Base-by-base conservation (phyloP, 2,329 filamentous ascomycete genomes). In the Chaetomium sp. region DNA sequence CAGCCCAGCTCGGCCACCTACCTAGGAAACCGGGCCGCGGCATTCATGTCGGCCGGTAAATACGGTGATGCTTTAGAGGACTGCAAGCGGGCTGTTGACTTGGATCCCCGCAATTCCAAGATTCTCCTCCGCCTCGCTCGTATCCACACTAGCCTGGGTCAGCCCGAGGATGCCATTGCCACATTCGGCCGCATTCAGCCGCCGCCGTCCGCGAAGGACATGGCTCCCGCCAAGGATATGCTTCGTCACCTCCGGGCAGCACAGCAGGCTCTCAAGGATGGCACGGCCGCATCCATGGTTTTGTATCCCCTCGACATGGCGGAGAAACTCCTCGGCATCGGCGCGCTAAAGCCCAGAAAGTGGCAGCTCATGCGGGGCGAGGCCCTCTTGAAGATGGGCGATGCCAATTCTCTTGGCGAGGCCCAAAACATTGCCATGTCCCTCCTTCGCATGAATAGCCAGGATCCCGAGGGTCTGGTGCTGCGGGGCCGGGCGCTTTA, bases 321-420 rank as follows among this genome's bases (percentile, higher is more conserved):
- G 9, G 92, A 95, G 75, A 89, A 89, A 73, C 85, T 89, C 3
- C 84, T 99, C 4, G 93, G 92, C 12, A 73, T 81, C 12, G 85
- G 87, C n/a, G 92, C 92, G 25, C 83, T 85, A 72, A 91, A 89
- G 78, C 95, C 95, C 45, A 87, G 94, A 74, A 95, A 95, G 79
- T 99, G 95, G 95, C 91, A 90, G 74, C 81, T 98, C 67, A 89
- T 99, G 88, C 88, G 92, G 42, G 94, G 92, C 65, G 92, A 97
- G 78, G 94, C 94, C 10, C 91, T 96, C 74, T 79, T 99, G 67
- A 94, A 93, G 80, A 96, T 98, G 89, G 92, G 91, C 65, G 93
- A 91, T 67, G 85, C 88, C 65, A 97, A 97, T 78, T 89, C 92
- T 12, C 82, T 97, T 8, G 93, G 93, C 38, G 93, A 97, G 76